Base-by-base conservation (phyloP, 441 rosid species). In the Croton setiger region DNA sequence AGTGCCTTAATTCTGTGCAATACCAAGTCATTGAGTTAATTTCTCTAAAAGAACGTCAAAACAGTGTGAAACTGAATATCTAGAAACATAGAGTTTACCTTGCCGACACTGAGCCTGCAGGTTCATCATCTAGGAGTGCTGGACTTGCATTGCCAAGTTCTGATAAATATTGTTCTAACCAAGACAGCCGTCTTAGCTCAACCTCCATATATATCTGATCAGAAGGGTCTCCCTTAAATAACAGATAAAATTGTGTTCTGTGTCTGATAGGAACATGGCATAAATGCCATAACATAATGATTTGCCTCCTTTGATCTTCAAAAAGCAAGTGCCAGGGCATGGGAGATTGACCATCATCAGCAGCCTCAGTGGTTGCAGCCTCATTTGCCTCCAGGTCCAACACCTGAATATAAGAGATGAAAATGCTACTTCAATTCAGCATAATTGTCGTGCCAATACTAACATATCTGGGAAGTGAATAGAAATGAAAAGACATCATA, bases 91-190 rank as follows among this genome's bases (percentile, higher is more conserved):
- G 10, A 15, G 21, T 4, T 10, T 81, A 92, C 98, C 97, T 88
- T 69, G 94, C 86, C 67, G 97, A 85, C 35, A 93, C 93, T 27
- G 88, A 83, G 72, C 88, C 79, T 20, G 98, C 96, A 37, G 98
- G 97, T 20, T 91, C 97, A 55, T 93, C 97, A 1, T 95, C 88
- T 64, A 93, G 71, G 39, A 93, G 83, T 47, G 98, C 96, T 0
- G 96, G 96, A 78, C 98, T 93, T 35, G 98, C 98, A 65, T 93
- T 93, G 67, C 98, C 97, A 17, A 93, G 87, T 81, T 93, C 97
- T 0, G 96, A 93, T 18, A 93, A 79, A 65, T 91, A 94, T 71
- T 91, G 96, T 76, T 93, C 98, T 74, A 93, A 74, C 95, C 96
- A 93, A 57, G 93, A 85, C 79, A 88, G 73, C 74, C 98, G 88